A percentile compares a stretch with the other conserved stretches of the same genome.
phyloP scores from a whole-genome alignment of 305 asterid species.

The Fraxinus angustifolia region DNA sequence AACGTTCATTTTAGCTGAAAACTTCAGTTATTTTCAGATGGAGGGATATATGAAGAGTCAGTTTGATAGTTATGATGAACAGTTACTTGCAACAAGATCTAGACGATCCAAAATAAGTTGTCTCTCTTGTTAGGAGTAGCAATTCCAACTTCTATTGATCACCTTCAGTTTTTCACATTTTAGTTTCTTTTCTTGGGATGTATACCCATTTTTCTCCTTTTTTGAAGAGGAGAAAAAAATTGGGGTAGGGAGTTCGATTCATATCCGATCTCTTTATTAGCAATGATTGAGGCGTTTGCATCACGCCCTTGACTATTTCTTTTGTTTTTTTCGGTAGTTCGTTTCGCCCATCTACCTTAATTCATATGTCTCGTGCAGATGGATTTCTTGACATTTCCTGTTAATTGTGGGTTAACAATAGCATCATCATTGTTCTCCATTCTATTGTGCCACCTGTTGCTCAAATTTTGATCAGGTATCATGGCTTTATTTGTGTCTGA shows the following conservation, averaged over 20 bases:
- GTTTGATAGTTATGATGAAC: neutral
- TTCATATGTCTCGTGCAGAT: slow-evolving; percentile 41
- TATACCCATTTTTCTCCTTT: neutral
- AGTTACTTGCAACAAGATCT: neutral
- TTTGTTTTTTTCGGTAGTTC: neutral
- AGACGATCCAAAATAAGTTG: neutral
- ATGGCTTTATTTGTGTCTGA: neutral
- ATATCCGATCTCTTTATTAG: neutral
- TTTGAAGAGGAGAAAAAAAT: neutral
- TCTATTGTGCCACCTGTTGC: slow-evolving; percentile 1
- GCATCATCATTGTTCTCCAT: slow-evolving; percentile 15
- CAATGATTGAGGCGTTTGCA: neutral
- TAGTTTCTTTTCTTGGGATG: neutral
- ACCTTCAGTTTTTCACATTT: neutral
- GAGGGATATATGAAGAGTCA: neutral
- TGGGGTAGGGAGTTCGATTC: neutral
- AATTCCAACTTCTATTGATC: neutral
- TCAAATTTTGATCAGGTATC: slow-evolving; percentile 26
- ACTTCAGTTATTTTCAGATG: neutral
- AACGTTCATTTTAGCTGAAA: neutral
- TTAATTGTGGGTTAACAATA: slow-evolving; percentile 30
- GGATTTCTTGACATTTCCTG: slow-evolving; percentile 88
- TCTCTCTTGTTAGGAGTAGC: neutral
- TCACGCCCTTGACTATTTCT: neutral
- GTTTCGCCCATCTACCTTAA: neutral